phyloP scores from a whole-genome alignment of 2,329 filamentous ascomycete genomes.

The Nakataea oryzae region DNA sequence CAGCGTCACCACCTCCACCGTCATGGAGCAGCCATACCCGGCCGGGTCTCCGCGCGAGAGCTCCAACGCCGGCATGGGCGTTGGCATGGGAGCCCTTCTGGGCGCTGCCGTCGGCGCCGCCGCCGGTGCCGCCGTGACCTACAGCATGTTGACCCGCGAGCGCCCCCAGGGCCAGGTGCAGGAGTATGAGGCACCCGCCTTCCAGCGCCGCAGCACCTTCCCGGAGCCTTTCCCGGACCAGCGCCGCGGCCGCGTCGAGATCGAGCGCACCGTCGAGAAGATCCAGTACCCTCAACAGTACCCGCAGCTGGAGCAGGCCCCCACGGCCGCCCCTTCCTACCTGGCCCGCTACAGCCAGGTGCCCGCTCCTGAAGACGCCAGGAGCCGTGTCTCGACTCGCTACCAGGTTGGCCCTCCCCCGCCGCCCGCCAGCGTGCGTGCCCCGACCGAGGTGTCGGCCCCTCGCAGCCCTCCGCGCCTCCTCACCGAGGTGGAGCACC shows the following conservation, averaged over 20 bases:
- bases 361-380: slow-evolving; percentile 22
- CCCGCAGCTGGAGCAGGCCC: slow-evolving; percentile 13
- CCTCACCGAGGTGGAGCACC: slow-evolving; percentile 28
- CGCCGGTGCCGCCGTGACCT: slow-evolving; percentile 64
- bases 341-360: slow-evolving; percentile 24
- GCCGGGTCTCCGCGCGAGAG: slow-evolving; percentile 20
- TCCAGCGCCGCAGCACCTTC: slow-evolving; percentile 34
- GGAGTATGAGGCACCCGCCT: slow-evolving; percentile 26
- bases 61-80: slow-evolving; percentile 22
- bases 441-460: slow-evolving; percentile 28
- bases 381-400: slow-evolving; percentile 28
- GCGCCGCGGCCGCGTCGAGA: slow-evolving; percentile 22
- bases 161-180: slow-evolving; percentile 26
- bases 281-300: slow-evolving; percentile 24
- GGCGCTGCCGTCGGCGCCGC: slow-evolving; percentile 47
- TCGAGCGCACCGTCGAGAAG: slow-evolving; percentile 25
- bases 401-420: slow-evolving; percentile 16
- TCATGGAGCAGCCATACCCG: slow-evolving; percentile 12
- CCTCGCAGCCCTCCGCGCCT: slow-evolving; percentile 23
- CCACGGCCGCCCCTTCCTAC: slow-evolving; percentile 24
- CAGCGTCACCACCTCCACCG: slow-evolving; percentile 20
- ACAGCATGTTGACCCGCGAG: slow-evolving; percentile 53
- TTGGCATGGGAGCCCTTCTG: slow-evolving; percentile 61
- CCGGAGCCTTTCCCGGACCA: slow-evolving; percentile 23
- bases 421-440: slow-evolving; percentile 21